Conservation (phyloP, 148 eudicot genomes). For the Tetragonia tetragonoides region DNA sequence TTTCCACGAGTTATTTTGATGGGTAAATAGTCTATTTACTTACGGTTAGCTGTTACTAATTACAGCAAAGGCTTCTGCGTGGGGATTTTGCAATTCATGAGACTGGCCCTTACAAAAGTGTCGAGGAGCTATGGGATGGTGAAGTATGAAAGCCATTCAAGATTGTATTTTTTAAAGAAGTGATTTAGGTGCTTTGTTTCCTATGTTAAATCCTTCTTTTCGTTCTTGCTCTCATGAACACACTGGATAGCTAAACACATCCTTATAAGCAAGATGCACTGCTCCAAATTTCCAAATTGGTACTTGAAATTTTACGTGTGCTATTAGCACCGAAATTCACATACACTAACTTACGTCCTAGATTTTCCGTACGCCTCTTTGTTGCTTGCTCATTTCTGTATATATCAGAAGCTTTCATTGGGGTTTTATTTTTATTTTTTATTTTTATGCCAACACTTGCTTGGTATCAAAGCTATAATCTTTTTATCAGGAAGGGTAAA, state of each 20-base stretch:
- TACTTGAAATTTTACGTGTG: neutral
- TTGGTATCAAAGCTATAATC: too few relatives aligned
- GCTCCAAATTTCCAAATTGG: neutral
- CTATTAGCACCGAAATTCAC: neutral
- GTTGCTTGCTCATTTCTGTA: too few relatives aligned
- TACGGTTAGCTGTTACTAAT: neutral
- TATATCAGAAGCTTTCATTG: too few relatives aligned
- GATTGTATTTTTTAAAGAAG: neutral
- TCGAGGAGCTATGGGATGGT: conserved; percentile 40
- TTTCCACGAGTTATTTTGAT: neutral
- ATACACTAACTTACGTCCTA: too few relatives aligned
- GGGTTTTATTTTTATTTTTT: too few relatives aligned
- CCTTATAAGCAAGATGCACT: neutral
- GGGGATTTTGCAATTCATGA: conserved; percentile 32
- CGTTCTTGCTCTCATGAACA: neutral
- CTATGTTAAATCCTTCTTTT: neutral
- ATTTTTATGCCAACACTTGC: too few relatives aligned
- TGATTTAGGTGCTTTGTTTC: neutral
- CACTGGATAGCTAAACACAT: neutral
- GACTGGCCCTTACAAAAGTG: conserved; percentile 29
- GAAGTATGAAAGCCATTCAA: conserved; percentile 21
- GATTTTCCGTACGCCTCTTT: too few relatives aligned
- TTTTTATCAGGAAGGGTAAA: too few relatives aligned
- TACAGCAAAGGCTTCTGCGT: conserved; percentile 32
- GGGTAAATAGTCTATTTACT: neutral